Conservation (phyloP, 2,329 filamentous ascomycete species). For the Dothidotthia symphoricarpi region DNA sequence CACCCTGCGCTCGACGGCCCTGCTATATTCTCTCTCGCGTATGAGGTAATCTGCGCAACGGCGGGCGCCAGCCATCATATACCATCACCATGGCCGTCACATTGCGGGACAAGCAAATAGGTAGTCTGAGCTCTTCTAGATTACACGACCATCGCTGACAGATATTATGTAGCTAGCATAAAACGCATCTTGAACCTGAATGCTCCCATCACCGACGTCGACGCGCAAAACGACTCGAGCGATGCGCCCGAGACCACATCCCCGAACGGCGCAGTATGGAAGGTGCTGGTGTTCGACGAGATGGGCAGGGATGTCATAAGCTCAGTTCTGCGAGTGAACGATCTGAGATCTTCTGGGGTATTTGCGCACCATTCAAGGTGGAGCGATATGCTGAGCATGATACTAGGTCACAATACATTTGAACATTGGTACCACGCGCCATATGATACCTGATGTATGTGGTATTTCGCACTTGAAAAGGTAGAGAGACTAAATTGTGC, state of each 20-base stretch:
- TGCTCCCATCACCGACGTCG: conserved; percentile 58
- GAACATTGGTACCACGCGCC: conserved; percentile 75
- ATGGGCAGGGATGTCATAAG: conserved; percentile 92
- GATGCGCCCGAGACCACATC: conserved; percentile 11
- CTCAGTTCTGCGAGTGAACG: conserved; percentile 90
- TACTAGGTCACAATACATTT: conserved; percentile 33
- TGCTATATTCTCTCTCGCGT: conserved; percentile 6
- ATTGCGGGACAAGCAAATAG: conserved; percentile 68
- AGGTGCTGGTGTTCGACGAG: conserved; percentile 88
- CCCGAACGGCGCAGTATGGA: conserved; percentile 22
- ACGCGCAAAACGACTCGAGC: conserved; percentile 61
- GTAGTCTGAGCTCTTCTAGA: conserved; percentile 10
- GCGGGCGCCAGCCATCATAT: conserved; percentile 22
- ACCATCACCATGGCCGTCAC: conserved; percentile 32
- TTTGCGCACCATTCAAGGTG: background rate
- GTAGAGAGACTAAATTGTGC: conserved; percentile 1
- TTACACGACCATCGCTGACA: conserved; percentile 9
- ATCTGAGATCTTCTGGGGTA: conserved; percentile 84
- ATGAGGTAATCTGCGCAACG: conserved; percentile 28
- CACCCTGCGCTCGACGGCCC: background rate
- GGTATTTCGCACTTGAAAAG: background rate
- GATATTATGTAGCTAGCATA: conserved; percentile 66
- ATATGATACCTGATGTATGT: conserved; percentile 85
- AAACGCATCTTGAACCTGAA: conserved; percentile 96
- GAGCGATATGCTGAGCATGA: conserved; percentile 66